Conservation (phyloP, 176 grass and related monocot species). For the Musa schizocarpa region DNA sequence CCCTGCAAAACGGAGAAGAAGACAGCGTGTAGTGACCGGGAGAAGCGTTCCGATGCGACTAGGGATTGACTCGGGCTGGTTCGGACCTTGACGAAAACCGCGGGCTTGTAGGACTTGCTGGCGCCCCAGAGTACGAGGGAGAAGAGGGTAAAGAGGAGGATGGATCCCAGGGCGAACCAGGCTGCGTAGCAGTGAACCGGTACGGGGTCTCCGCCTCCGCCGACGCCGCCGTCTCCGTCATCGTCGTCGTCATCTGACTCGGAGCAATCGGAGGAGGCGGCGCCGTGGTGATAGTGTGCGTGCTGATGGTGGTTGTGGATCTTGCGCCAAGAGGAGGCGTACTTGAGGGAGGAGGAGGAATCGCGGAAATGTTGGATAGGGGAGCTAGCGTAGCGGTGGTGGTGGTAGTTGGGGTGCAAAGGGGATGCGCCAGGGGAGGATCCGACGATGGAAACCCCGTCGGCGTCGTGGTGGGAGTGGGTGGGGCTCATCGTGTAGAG, state of each 20-base stretch:
- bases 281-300: constrained; percentile 1
- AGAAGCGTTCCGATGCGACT: background rate
- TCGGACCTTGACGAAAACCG: constrained; percentile 64
- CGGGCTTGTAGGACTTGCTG: constrained; percentile 81
- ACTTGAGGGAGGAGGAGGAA: constrained; percentile 35
- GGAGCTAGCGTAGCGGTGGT: constrained; percentile 25
- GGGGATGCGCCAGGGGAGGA: constrained; percentile 74
- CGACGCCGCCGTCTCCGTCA: no score
- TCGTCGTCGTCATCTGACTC: constrained; percentile 26
- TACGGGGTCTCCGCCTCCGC: background rate
- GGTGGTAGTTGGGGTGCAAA: constrained; percentile 44
- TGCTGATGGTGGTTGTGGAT: constrained; percentile 39
- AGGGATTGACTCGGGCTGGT: background rate
- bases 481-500: constrained; percentile 81
- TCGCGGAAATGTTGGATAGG: constrained; percentile 74
- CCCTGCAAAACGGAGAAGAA: constrained; percentile 25
- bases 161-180: constrained; percentile 41
- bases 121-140: constrained; percentile 77
- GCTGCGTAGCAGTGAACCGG: constrained; percentile 55
- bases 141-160: constrained; percentile 75
- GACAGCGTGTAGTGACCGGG: no score
- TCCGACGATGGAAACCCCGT: constrained; percentile 60
- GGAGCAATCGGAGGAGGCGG: constrained; percentile 37
- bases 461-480: constrained; percentile 47
- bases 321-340: constrained; percentile 6